Percentiles rank a stretch among this genome's conserved stretches.
Evolutionary conservation across 768 basidiomycete genomes (phyloP).

Genomic region (Symmetrospora coprosmae): DNA sequence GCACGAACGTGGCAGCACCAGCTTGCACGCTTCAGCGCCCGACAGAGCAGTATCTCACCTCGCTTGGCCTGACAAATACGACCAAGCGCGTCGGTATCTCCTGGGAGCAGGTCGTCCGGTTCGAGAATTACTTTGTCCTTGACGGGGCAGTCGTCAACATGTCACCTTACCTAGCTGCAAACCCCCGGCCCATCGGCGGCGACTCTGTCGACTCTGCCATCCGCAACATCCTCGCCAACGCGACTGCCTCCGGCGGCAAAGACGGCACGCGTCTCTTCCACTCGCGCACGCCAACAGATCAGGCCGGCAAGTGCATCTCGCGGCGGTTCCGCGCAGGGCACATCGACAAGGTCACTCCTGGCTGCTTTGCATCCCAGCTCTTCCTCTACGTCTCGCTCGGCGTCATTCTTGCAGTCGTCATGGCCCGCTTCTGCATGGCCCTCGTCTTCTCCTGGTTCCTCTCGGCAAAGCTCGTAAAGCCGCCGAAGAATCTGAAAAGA

Average conservation of each 20-base stretch:
- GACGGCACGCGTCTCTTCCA: conserved; percentile 82
- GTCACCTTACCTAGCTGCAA: conserved; percentile 62
- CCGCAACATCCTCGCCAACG: conserved; percentile 51
- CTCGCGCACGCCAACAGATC: conserved; percentile 51
- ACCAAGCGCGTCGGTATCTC: conserved; percentile 64
- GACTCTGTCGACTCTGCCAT: conserved; percentile 74
- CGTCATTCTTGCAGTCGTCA: conserved; percentile 76
- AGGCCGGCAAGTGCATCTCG: conserved; percentile 62
- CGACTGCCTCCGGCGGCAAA: conserved; percentile 50
- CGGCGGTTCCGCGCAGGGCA: conserved; percentile 81
- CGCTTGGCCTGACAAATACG: conserved; percentile 56
- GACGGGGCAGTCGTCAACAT: conserved; percentile 92
- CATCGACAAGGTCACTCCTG: conserved; percentile 91
- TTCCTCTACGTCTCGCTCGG: conserved; percentile 80
- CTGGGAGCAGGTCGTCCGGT: conserved; percentile 69
- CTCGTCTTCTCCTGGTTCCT: conserved; percentile 95
- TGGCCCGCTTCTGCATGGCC: conserved; percentile 89
- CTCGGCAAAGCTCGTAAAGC: conserved; percentile 62
- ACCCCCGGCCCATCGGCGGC: conserved; percentile 51
- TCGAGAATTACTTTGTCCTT: conserved; percentile 65
- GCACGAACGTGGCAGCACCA: conserved; percentile 38
- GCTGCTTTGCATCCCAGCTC: conserved; percentile 78
- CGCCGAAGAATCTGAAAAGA: conserved; percentile 61
- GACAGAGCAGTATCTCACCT: conserved; percentile 45
- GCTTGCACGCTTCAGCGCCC: conserved; percentile 55